Evolutionary conservation across 306 rosid genomes (phyloP), one percentile per base, ranked within the genome.

Genomic region (Quercus robur): DNA sequence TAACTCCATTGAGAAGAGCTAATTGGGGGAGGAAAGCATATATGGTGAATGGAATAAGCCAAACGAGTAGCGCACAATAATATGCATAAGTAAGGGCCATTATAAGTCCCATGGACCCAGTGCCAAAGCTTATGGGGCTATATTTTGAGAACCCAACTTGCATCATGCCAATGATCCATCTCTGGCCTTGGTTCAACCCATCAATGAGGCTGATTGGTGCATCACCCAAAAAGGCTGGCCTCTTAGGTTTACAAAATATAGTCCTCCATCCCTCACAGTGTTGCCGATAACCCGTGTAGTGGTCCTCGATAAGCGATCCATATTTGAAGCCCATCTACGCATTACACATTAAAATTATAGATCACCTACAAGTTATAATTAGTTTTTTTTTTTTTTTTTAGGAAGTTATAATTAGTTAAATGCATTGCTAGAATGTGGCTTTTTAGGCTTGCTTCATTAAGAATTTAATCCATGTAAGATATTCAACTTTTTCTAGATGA

Each of bases 21-120:
- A 87, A n/a, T 5, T 77, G 87, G 1, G 90, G 90, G 1, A 87
- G 77, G 63, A 87, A 84, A 28, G 84, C 82, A 70, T 81, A 87
- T 4, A 57, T 66, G 19, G 79, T 28, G 64, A 78, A 19, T 1
- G 88, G 91, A 72, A 87, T 57, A 10, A 83, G 67, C 84, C 78
- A 58, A 30, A 71, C 1, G 63, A 80, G 26, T 83, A 81, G 69
- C 51, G 73, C 79, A 5, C 78, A 28, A 52, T 55, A 78, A 63
- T 81, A 56, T 2, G 84, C 59, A n/a, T 77, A 87, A 13, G 75
- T 26, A 3, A 80, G 77, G 52, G 83, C 85, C 88, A 85, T 85
- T 0, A 80, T 74, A 20, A 31, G 78, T 38, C 84, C 82, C 76
- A 79, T 80, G 25, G 55, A 15, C 8, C n/a, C n/a, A 1, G 21